Evolutionary conservation across 352 stramenopile genomes (phyloP).

Genomic region (Phytophthora litchii): DNA sequence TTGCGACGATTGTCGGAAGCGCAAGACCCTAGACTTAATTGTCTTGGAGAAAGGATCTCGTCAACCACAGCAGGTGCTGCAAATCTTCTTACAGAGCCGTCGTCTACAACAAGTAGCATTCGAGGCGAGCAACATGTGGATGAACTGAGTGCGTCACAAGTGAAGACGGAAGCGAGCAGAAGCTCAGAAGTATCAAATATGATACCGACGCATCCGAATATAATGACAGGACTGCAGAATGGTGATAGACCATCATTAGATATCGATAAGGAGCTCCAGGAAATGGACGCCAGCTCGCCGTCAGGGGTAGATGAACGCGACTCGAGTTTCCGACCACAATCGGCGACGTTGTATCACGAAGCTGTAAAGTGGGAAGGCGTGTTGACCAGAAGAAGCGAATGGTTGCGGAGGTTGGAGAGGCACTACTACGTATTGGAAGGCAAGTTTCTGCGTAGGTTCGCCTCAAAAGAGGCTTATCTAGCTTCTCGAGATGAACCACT

Average conservation of each 20-base stretch:
- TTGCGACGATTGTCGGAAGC: conserved; percentile 64
- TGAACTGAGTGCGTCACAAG: conserved; percentile 13
- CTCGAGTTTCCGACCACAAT: conserved; percentile 61
- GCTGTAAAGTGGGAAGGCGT: conserved; percentile 86
- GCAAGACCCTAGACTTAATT: conserved; percentile 72
- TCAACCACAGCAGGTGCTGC: conserved; percentile 17
- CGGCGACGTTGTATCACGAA: conserved; percentile 77
- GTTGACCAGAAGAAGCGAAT: conserved; percentile 81
- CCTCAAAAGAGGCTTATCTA: conserved; percentile 86
- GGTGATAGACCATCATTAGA: conserved; percentile 31
- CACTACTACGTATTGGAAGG: conserved; percentile 89
- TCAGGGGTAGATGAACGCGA: conserved; percentile 39
- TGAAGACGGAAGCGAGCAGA: conserved; percentile 5
- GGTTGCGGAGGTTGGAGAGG: conserved; percentile 80
- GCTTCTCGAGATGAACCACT: conserved; percentile 77
- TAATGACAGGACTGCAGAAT: conserved; percentile 12
- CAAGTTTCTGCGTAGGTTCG: conserved; percentile 84
- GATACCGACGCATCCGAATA: conserved; percentile 13
- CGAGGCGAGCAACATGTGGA: conserved; percentile 15
- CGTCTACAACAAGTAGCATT: conserved; percentile 46
- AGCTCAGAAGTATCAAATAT: not conserved
- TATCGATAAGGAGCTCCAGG: conserved; percentile 28
- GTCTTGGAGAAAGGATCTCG: conserved; percentile 64
- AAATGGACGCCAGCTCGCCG: conserved; percentile 19
- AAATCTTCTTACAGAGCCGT: conserved; percentile 20